These are phyloP conservation scores for Raphanus raphanistrum DNA, from an alignment of 345 rosid species.

Conservation along the genomic window DNA sequence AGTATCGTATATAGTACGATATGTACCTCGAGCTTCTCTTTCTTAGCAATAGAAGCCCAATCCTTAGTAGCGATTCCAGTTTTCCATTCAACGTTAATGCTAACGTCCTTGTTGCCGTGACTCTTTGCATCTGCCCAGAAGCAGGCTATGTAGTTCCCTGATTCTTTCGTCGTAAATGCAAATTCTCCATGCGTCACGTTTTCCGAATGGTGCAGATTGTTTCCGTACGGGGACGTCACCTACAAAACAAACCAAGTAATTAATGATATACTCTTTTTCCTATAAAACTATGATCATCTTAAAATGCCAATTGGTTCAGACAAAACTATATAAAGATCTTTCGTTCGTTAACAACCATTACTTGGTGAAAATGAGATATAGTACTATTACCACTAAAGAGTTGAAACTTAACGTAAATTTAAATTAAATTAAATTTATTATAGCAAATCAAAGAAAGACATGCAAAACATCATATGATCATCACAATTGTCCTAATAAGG, in stretches of 20 bases:
- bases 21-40: slow-evolving; percentile 74
- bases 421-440: background rate
- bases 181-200: slow-evolving; percentile 76
- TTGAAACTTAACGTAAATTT: background rate
- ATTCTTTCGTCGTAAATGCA: slow-evolving; percentile 83
- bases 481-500: background rate
- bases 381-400: background rate
- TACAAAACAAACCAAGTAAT: slow-evolving; percentile 15
- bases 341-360: background rate
- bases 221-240: slow-evolving; percentile 88
- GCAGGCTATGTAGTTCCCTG: slow-evolving; percentile 83
- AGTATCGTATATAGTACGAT: background rate
- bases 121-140: slow-evolving; percentile 55
- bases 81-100: slow-evolving; percentile 74
- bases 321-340: background rate
- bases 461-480: background rate
- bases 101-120: slow-evolving; percentile 34
- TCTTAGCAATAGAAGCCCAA: slow-evolving; percentile 91
- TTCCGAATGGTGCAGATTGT: slow-evolving; percentile 57
- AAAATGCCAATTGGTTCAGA: background rate
- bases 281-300: background rate
- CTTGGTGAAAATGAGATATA: background rate
- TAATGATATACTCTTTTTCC: background rate
- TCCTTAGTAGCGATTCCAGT: slow-evolving; percentile 91
- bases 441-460: background rate